These are phyloP conservation scores for Psidium friedrichsthalianum DNA, from an alignment of 345 rosid species.

Conservation along the genomic window DNA sequence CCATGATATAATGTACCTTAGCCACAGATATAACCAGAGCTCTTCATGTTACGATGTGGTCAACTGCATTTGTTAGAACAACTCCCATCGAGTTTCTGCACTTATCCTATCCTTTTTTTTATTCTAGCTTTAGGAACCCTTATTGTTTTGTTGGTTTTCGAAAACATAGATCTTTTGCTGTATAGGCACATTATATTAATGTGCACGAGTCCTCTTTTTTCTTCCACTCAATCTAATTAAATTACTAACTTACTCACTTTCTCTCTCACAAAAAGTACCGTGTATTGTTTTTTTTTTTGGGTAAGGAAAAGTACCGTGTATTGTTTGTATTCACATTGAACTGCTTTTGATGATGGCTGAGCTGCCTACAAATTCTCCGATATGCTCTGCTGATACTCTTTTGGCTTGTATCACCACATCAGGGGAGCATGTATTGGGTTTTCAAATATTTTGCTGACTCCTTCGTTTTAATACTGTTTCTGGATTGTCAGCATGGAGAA, in stretches of 20 bases:
- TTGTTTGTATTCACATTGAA: background rate
- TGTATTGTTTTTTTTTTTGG: background rate
- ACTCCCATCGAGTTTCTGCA: background rate
- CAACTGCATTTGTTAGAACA: background rate
- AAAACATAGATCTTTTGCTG: background rate
- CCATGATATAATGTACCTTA: background rate
- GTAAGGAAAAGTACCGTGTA: background rate
- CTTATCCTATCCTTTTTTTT: background rate
- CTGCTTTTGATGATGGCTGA: background rate
- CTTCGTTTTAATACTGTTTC: background rate
- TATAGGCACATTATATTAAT: background rate
- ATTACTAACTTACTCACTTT: background rate
- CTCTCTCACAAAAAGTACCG: background rate
- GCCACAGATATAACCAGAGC: background rate
- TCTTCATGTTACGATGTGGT: background rate
- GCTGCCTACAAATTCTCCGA: background rate
- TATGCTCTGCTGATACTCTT: background rate
- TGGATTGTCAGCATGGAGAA: background rate
- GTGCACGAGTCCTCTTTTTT: background rate
- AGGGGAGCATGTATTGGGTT: background rate
- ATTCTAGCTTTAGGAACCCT: background rate
- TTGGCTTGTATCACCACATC: background rate
- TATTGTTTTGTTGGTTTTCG: too few relatives aligned
- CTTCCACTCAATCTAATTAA: background rate
- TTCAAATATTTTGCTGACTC: background rate